These are phyloP conservation scores for Boletales sp. DNA, from an alignment of 768 basidiomycete genomes.

Conservation along the genomic window DNA sequence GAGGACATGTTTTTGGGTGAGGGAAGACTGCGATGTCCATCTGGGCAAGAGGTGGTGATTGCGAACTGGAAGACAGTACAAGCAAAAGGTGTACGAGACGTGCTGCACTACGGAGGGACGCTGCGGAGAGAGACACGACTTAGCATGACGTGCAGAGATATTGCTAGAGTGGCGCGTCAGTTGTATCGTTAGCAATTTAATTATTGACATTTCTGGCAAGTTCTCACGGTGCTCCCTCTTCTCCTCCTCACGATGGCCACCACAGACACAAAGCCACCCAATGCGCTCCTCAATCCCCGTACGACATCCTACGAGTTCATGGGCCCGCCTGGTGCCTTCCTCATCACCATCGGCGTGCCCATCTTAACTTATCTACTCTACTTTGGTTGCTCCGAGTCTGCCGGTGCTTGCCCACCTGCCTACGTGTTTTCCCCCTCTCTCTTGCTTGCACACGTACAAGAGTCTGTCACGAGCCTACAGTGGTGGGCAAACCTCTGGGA, in stretches of 20 bases:
- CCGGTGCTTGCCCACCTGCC: slow-evolving; percentile 67
- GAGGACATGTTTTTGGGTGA: slow-evolving; percentile 44
- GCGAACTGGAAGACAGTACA: slow-evolving; percentile 58
- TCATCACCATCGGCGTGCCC: slow-evolving; percentile 70
- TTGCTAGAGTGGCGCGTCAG: slow-evolving; percentile 49
- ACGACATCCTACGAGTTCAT: slow-evolving; percentile 78
- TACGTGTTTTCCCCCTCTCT: slow-evolving; percentile 33
- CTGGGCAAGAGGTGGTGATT: slow-evolving; percentile 34
- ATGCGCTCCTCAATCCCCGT: slow-evolving; percentile 57
- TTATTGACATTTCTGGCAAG: neutral
- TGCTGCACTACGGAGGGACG: slow-evolving; percentile 45
- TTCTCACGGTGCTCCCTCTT: neutral
- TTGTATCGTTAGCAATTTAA: too few species aligned
- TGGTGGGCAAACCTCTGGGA: slow-evolving; percentile 87
- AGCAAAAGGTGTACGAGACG: slow-evolving; percentile 35
- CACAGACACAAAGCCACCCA: slow-evolving; percentile 14
- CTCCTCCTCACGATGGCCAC: slow-evolving; percentile 16
- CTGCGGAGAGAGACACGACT: slow-evolving; percentile 61
- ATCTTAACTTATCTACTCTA: slow-evolving; percentile 68
- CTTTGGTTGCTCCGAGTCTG: slow-evolving; percentile 70
- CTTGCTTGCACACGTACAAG: slow-evolving; percentile 36
- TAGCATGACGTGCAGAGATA: slow-evolving; percentile 85
- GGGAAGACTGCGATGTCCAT: slow-evolving; percentile 20
- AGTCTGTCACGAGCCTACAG: slow-evolving; percentile 42
- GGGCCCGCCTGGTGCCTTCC: slow-evolving; percentile 73